Conservation (phyloP, 305 asterid genomes). For the Fraxinus xanthoxyloides region DNA sequence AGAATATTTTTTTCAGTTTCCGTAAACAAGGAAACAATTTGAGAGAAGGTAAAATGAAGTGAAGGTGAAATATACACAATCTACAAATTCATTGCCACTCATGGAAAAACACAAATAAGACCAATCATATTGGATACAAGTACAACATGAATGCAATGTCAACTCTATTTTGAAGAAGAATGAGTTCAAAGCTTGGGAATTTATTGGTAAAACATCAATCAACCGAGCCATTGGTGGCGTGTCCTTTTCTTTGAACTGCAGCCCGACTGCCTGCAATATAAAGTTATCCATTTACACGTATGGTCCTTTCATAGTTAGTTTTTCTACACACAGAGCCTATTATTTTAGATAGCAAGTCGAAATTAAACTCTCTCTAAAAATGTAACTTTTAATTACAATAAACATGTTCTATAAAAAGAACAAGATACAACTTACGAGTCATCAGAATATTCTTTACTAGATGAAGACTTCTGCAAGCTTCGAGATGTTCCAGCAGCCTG, state of each 20-base stretch:
- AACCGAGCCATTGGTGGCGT: constrained; percentile 38
- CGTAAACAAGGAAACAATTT: not conserved
- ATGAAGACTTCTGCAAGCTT: constrained; percentile 57
- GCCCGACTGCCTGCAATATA: constrained; percentile 52
- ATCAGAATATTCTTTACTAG: constrained; percentile 59
- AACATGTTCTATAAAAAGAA: constrained; percentile 2
- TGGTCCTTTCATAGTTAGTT: not conserved
- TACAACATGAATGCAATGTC: constrained; percentile 33
- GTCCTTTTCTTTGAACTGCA: constrained; percentile 69
- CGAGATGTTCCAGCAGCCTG: constrained; percentile 55
- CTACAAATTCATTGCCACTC: constrained; percentile 43
- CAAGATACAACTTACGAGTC: constrained; percentile 51
- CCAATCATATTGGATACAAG: constrained; percentile 28
- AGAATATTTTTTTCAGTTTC: not conserved
- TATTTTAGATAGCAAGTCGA: not conserved
- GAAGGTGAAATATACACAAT: constrained; percentile 13
- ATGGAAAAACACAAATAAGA: constrained; percentile 19
- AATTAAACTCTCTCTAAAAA: not conserved
- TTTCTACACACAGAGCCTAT: not conserved
- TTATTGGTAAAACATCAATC: constrained; percentile 14
- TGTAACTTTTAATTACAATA: not conserved
- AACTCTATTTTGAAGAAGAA: constrained; percentile 24
- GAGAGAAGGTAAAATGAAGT: not conserved
- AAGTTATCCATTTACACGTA: constrained; percentile 11
- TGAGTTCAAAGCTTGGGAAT: constrained; percentile 22